Evolutionary conservation across 352 stramenopile species (phyloP).

Genomic region (Halophytophthora batemanensis): DNA sequence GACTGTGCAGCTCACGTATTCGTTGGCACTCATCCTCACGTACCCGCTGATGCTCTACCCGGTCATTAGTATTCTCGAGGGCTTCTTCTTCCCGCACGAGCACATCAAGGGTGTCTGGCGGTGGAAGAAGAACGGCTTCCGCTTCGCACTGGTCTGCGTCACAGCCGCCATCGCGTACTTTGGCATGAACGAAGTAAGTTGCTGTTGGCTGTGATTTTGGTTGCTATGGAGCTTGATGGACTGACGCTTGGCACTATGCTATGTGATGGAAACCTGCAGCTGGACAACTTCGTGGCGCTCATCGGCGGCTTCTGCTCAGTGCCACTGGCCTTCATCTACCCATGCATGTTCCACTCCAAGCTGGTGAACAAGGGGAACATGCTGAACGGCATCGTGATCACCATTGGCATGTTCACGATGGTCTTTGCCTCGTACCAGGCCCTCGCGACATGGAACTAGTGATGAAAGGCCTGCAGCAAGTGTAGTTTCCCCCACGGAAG

Average conservation of each 20-base stretch:
- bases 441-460: constrained; percentile 58
- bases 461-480: constrained; percentile 6
- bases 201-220: too few species aligned
- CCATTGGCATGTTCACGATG: constrained; percentile 70
- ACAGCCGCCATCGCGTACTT: constrained; percentile 76
- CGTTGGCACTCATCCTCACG: constrained; percentile 68
- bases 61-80: constrained; percentile 81
- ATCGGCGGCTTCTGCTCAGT: constrained; percentile 83
- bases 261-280: too few species aligned
- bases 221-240: too few species aligned
- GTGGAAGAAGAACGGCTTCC: constrained; percentile 83
- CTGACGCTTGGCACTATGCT: too few species aligned
- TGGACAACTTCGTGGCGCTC: constrained; percentile 84
- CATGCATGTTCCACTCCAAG: constrained; percentile 78
- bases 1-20: constrained; percentile 78
- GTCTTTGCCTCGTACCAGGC: constrained; percentile 85
- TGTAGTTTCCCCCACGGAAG: too few species aligned
- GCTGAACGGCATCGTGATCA: constrained; percentile 51
- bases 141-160: constrained; percentile 55
- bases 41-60: constrained; percentile 82
- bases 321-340: constrained; percentile 78
- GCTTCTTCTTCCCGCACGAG: constrained; percentile 60
- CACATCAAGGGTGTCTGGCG: constrained; percentile 61
- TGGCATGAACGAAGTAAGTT: constrained; percentile 57
- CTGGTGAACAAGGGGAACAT: constrained; percentile 42